Evolutionary conservation across 257 asterid genomes (phyloP), one percentile per base, ranked within the genome.

Genomic region (Ocimum tenuiflorum): DNA sequence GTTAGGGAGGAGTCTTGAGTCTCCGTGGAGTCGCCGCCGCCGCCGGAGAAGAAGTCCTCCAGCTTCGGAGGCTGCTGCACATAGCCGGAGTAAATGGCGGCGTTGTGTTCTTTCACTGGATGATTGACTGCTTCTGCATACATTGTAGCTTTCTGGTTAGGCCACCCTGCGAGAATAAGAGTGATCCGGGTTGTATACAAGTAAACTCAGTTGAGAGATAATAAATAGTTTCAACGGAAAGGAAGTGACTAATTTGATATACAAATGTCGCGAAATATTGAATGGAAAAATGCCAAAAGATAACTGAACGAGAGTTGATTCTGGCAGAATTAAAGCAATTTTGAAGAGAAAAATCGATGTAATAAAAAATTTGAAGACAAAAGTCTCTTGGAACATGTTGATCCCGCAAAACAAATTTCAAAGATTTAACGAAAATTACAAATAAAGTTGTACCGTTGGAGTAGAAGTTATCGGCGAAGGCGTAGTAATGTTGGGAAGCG

Each of bases 1-100:
- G 96, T 89, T 71, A 91, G 50, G 60, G 94, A 77, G 4, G 96
- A 89, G 73, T 85, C 95, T 33, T 82, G 91, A 8, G 82, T 80
- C 78, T 80, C 83, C 49, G 88, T 64, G 1, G 96, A 81, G 75
- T 87, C 95, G 49, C 96, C 94, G 51, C 96, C 94, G 51, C 33
- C 75, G 61, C 86, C 95, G 70, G 85, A 66, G 43, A 91, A 72
- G 39, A 91, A 91, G 49, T 91, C 94, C 56, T 91, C 97, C 39
- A 91, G 87, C 76, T 91, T 91, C 7, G 96, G 96, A 42, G 92
- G 81, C 36, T 76, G 49, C 29, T 82, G 91, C 78, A 91, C 63
- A 82, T 83, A 87, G 70, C 63, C 19, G 13, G 74, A 69, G 77
- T 66, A 82, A 31, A 83, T 68, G 45, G 75, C 58, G 57, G 79